Conservation (phyloP, 2,329 filamentous ascomycete species). For the Claviceps quebecensis region DNA sequence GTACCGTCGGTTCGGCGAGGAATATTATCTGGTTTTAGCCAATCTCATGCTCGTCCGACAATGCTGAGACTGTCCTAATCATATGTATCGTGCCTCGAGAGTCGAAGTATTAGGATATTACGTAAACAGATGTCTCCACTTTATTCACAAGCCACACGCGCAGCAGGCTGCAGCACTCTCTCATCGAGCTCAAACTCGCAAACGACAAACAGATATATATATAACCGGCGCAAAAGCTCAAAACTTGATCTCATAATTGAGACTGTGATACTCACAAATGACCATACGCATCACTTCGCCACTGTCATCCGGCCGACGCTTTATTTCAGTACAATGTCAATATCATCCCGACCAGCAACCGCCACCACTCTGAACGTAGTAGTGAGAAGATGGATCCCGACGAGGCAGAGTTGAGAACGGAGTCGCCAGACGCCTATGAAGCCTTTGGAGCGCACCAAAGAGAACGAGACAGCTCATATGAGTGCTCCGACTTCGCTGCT, state of each 20-base stretch:
- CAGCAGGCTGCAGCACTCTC: not conserved
- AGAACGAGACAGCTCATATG: conserved; percentile 1
- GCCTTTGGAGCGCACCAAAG: not conserved
- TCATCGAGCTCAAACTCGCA: not conserved
- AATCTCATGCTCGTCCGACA: too few species aligned
- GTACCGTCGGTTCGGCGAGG: too few species aligned
- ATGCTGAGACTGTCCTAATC: too few species aligned
- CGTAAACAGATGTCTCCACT: conserved; percentile 1
- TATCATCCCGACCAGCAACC: conserved; percentile 7
- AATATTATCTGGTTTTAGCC: too few species aligned
- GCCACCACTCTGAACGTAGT: conserved; percentile 7
- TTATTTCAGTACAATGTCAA: conserved; percentile 17
- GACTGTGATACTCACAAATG: not conserved
- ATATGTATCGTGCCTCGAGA: too few species aligned
- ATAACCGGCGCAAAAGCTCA: not conserved
- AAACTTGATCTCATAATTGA: not conserved
- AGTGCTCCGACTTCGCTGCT: not conserved
- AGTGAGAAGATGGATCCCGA: conserved; percentile 18
- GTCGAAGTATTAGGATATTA: not conserved
- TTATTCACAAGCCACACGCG: not conserved
- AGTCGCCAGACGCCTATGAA: not conserved
- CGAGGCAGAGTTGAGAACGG: conserved; percentile 3
- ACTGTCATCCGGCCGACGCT: not conserved
- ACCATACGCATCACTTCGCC: not conserved
- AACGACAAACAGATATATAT: not conserved